These are phyloP conservation scores for Tylopilus sp. DNA, from an alignment of 1,284 basidiomycete genomes.

Conservation along the genomic window DNA sequence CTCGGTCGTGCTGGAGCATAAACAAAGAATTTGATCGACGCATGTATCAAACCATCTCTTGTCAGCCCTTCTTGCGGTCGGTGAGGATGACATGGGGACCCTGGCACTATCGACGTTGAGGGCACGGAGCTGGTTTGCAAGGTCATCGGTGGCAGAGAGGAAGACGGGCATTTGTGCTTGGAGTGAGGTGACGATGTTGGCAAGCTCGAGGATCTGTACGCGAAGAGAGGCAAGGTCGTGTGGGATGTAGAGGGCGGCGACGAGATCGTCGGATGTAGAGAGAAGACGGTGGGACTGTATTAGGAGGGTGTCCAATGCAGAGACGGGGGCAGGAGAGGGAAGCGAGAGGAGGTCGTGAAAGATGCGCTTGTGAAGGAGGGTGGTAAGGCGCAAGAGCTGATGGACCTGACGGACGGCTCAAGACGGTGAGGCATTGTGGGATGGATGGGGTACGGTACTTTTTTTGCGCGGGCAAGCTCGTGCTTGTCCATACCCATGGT, in stretches of 20 bases:
- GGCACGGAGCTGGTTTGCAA: conserved; percentile 36
- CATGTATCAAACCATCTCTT: conserved; percentile 59
- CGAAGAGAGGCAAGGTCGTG: conserved; percentile 47
- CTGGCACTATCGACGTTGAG: conserved; percentile 31
- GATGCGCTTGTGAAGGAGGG: conserved; percentile 61
- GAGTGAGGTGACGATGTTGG: conserved; percentile 36
- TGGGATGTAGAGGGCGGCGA: conserved; percentile 58
- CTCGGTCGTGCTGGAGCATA: conserved; percentile 19
- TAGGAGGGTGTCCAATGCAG: conserved; percentile 49
- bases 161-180: conserved; percentile 31
- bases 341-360: conserved; percentile 45
- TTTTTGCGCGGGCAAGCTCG: conserved; percentile 49
- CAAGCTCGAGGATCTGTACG: conserved; percentile 38
- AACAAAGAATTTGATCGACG: conserved; percentile 52
- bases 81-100: conserved; percentile 2
- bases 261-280: conserved; percentile 58
- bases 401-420: conserved; percentile 43
- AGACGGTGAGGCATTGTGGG: neutral
- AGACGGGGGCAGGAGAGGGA: conserved; percentile 24
- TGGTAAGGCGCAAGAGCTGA: conserved; percentile 53
- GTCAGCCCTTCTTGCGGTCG: conserved; percentile 27
- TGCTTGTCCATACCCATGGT: conserved; percentile 35
- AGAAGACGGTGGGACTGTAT: conserved; percentile 49
- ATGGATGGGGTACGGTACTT: conserved; percentile 37
- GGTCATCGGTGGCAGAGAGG: conserved; percentile 19